phyloP scores from a whole-genome alignment of 108 stramenopile species.

The Nitzschia sp. region DNA sequence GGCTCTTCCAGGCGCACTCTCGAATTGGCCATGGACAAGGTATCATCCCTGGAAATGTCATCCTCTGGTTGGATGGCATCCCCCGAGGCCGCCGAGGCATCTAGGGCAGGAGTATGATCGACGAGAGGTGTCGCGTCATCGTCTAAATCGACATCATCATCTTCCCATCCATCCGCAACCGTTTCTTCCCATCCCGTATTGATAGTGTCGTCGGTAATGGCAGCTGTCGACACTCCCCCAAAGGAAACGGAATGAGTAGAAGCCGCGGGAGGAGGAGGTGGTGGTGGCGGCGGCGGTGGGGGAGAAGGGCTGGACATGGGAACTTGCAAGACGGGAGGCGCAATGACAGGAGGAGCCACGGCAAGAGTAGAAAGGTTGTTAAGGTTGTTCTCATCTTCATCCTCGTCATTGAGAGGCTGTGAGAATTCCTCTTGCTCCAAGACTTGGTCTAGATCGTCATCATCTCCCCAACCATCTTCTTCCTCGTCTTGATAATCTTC shows the following conservation, averaged over 20 bases:
- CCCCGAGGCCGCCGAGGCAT: neutral
- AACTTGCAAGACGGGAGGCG: no score
- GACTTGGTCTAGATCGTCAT: slow-evolving; percentile 5
- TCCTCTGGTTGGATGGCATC: slow-evolving; percentile 24
- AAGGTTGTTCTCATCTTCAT: no score
- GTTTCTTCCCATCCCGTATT: neutral
- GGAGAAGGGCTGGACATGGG: neutral
- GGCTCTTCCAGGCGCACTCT: slow-evolving; percentile 7
- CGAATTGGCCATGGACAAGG: slow-evolving; percentile 29
- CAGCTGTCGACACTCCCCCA: neutral
- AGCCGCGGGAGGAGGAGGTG: slow-evolving; percentile 5
- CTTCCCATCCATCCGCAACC: slow-evolving; percentile 18
- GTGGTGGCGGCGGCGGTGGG: slow-evolving; percentile 23
- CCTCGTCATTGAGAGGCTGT: no score
- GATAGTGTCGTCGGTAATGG: neutral
- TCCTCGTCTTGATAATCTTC: slow-evolving; percentile 7
- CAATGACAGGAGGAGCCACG: no score
- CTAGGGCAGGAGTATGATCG: slow-evolving; percentile 27
- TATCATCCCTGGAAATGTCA: slow-evolving; percentile 37
- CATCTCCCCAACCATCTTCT: neutral
- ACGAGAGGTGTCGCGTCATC: slow-evolving; percentile 21
- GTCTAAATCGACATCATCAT: slow-evolving; percentile 20
- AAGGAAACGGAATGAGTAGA: slow-evolving; percentile 8
- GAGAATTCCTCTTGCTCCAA: no score
- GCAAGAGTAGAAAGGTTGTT: no score